Percentiles rank a stretch among this genome's conserved stretches.
Evolutionary conservation across 176 grass and related monocot species (phyloP).

Genomic region (Panicum miliaceum): DNA sequence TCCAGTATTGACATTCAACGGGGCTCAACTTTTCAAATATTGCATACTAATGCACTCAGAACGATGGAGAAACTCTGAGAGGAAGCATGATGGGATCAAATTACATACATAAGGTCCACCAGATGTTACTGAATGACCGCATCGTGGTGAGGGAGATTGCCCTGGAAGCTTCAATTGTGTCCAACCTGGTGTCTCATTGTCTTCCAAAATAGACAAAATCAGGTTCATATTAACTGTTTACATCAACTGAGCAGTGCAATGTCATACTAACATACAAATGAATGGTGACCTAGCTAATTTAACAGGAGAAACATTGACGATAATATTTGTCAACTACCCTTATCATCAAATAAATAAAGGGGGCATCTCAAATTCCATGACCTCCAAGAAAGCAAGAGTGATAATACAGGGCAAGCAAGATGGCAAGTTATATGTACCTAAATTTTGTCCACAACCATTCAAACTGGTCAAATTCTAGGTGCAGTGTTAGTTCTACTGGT

Average conservation of each 20-base stretch:
- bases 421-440: neutral
- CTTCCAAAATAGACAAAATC: constrained; percentile 50
- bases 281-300: neutral
- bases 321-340: constrained; percentile 5
- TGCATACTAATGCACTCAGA: constrained; percentile 12
- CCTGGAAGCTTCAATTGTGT: constrained; percentile 94
- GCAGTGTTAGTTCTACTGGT: neutral
- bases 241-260: neutral
- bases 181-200: constrained; percentile 87
- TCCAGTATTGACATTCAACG: neutral
- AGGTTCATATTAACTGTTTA: constrained; percentile 26
- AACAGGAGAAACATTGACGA: neutral
- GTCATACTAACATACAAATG: constrained; percentile 25
- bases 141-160: constrained; percentile 80
- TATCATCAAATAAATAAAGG: neutral
- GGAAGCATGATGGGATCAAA: constrained; percentile 29
- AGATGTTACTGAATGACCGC: constrained; percentile 93
- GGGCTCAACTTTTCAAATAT: constrained; percentile 13
- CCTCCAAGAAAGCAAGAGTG: neutral
- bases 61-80: neutral
- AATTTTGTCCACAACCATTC: neutral
- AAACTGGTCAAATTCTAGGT: constrained; percentile 21
- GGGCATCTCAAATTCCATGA: constrained; percentile 31
- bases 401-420: constrained; percentile 12
- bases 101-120: constrained; percentile 90